These are phyloP conservation scores for Oryza nivara DNA, from an alignment of 176 grass and related monocot genomes.

Conservation along the genomic window DNA sequence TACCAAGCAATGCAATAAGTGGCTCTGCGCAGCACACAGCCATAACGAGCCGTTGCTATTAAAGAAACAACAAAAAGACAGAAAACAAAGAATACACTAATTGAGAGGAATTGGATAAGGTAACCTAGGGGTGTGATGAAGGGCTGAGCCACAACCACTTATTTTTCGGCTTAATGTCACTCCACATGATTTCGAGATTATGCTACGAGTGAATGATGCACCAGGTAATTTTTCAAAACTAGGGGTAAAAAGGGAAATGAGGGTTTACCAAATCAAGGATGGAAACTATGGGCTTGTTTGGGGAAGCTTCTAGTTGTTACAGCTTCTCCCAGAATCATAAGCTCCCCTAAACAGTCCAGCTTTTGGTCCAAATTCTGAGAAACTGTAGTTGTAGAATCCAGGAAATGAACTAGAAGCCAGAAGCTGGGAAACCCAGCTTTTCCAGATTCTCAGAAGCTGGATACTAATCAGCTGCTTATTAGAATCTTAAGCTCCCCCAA, in stretches of 20 bases:
- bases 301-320: no score
- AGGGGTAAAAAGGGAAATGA: constrained; percentile 12
- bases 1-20: constrained; percentile 47
- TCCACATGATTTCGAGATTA: constrained; percentile 51
- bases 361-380: no score
- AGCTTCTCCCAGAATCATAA: no score
- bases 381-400: no score
- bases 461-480: no score
- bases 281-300: background rate
- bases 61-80: constrained; percentile 46
- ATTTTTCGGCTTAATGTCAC: constrained; percentile 47
- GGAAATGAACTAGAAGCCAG: no score
- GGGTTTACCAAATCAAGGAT: constrained; percentile 19
- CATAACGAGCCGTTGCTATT: constrained; percentile 24
- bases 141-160: constrained; percentile 49
- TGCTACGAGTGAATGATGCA: constrained; percentile 30
- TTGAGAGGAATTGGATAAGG: constrained; percentile 52
- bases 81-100: constrained; percentile 37
- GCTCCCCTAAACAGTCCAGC: no score
- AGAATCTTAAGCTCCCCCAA: no score
- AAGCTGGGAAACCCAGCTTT: no score
- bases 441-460: no score
- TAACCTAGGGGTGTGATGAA: constrained; percentile 44
- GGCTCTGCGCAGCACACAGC: constrained; percentile 45
- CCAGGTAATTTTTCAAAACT: constrained; percentile 28